Base-by-base conservation (phyloP, 75 land plant genomes). In the Picea sitchensis region DNA sequence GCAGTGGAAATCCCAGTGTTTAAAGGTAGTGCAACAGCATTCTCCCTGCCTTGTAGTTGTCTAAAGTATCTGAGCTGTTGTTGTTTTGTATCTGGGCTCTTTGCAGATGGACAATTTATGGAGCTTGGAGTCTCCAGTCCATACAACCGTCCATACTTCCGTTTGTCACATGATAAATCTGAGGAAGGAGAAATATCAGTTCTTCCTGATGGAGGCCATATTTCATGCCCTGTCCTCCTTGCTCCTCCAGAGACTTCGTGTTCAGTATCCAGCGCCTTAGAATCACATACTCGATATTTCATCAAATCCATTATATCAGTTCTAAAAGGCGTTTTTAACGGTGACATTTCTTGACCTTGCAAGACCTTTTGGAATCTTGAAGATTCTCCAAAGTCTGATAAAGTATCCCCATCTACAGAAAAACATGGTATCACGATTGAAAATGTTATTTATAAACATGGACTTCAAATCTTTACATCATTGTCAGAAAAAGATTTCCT, bases 321-420 rank as follows among this genome's bases (percentile, higher is more conserved):
- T 75, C 58, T 54, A 58, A 56, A 58, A 75, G 36, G 32, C 38
- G 21, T 31, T 75, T 31, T 75, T 75, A 58, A 31, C 54, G 76
- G 76, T 75, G 59, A 75, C 32, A 75, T 75, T 75, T 75, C 76
- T 75, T 75, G 76, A 75, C 76, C 76, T 75, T 75, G 76, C 76
- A 75, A 75, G 76, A 75, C 76, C 76, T 75, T 75, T 75, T 58
- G 76, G 76, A 75, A 75, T 75, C 76, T 75, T 23, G 58, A 75
- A 26, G 76, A 75, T 75, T 91, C 93, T 82, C 84, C 78, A 47
- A 84, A 81, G 88, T 87, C 90, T 51, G 83, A 76, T 32, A 38
- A 71, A 64, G 83, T 85, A 72, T 75, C 79, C 59, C 88, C 85
- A 80, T 82, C 91, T 91, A 74, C 41, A 82, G 72, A 54, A 75